These are phyloP conservation scores for Gossypium mustelinum DNA, from an alignment of 345 rosid genomes.

Conservation along the genomic window DNA sequence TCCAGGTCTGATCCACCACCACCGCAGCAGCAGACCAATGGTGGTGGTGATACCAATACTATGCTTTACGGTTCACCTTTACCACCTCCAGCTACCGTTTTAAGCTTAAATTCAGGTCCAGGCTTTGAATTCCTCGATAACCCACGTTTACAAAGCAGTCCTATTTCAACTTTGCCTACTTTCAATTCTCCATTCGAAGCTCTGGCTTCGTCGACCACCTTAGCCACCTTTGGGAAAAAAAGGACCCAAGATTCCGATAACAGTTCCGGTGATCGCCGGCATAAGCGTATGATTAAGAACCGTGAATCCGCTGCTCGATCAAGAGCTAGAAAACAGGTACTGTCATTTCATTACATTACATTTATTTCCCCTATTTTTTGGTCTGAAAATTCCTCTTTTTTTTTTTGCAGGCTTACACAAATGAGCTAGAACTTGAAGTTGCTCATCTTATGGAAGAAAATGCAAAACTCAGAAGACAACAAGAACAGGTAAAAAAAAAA, in stretches of 20 bases:
- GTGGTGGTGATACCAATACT: background rate
- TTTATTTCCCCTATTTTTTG: background rate
- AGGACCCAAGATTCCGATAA: slow-evolving; percentile 42
- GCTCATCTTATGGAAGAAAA: slow-evolving; percentile 53
- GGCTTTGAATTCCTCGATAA: slow-evolving; percentile 50
- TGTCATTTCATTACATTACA: slow-evolving; percentile 2
- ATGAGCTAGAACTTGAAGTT: slow-evolving; percentile 55
- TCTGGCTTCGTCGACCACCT: slow-evolving; percentile 30
- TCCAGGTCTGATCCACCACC: slow-evolving; percentile 26
- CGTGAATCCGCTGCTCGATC: slow-evolving; percentile 89
- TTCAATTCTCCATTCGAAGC: slow-evolving; percentile 33
- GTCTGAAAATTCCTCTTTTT: background rate
- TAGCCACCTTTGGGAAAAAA: slow-evolving; percentile 37
- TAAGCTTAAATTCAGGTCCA: slow-evolving; percentile 53
- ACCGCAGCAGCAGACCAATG: too few relatives aligned
- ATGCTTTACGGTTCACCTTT: slow-evolving; percentile 23
- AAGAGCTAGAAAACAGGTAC: slow-evolving; percentile 73
- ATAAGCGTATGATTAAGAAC: slow-evolving; percentile 75
- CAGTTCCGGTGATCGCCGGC: slow-evolving; percentile 40
- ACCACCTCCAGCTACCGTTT: slow-evolving; percentile 42
- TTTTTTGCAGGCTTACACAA: slow-evolving; percentile 62
- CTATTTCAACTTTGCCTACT: slow-evolving; percentile 25
- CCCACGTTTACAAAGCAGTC: slow-evolving; percentile 30
- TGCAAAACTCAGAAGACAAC: slow-evolving; percentile 55
- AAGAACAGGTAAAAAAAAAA: slow-evolving; percentile 53